Evolutionary conservation across 139 green algal species (phyloP).

Genomic region (Picochlorum sp.): DNA sequence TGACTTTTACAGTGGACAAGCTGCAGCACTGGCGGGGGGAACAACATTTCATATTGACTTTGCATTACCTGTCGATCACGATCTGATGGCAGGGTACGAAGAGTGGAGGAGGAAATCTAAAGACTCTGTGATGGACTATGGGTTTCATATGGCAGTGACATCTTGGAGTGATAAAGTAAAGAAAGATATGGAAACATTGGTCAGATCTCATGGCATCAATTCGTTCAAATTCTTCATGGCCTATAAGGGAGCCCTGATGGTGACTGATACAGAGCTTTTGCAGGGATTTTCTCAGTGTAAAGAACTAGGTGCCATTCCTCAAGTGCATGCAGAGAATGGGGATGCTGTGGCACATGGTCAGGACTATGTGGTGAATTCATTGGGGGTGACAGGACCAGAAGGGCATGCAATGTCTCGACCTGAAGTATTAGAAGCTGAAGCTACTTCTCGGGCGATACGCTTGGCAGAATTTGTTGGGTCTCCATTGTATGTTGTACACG

Average conservation of each 20-base stretch:
- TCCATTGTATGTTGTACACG: conserved; percentile 96
- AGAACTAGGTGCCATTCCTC: conserved; percentile 76
- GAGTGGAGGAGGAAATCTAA: conserved; percentile 51
- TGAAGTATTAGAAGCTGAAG: conserved; percentile 76
- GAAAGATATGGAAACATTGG: conserved; percentile 68
- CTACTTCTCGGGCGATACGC: conserved; percentile 72
- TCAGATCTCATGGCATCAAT: conserved; percentile 68
- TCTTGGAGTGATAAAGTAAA: conserved; percentile 59
- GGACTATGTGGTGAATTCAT: conserved; percentile 36
- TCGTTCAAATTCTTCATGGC: conserved; percentile 98
- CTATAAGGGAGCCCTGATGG: conserved; percentile 77
- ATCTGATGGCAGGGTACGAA: conserved; percentile 57
- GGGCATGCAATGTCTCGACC: conserved; percentile 82
- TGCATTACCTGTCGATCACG: conserved; percentile 71
- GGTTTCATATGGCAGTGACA: conserved; percentile 94
- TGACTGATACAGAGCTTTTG: conserved; percentile 71
- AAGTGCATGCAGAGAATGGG: conserved; percentile 88
- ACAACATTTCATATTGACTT: conserved; percentile 98
- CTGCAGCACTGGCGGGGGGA: conserved; percentile 80
- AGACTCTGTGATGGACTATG: conserved; percentile 81
- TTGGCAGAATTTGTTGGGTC: conserved; percentile 68
- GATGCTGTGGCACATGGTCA: conserved; percentile 76
- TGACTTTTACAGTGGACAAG: conserved; percentile 75
- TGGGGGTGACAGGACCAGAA: conserved; percentile 73
- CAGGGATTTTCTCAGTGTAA: conserved; percentile 67